Percentiles rank a stretch among this genome's conserved stretches.
Conservation (phyloP, 129 eudicot species). For the Flaveria linearis region DNA sequence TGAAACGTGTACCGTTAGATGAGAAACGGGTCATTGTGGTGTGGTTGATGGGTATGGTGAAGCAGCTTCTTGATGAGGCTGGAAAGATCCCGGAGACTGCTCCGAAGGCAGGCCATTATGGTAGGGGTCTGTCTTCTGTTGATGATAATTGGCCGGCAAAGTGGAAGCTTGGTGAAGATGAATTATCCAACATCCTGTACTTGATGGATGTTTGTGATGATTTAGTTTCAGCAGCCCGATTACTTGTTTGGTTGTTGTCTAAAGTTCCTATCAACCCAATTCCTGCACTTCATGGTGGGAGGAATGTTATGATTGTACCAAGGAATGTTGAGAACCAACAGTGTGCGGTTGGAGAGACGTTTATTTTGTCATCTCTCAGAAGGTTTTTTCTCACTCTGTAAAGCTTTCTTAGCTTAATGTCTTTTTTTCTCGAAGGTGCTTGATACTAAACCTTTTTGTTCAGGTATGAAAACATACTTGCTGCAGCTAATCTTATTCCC, state of each 20-base stretch:
- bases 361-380: conserved; percentile 70
- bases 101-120: conserved; percentile 53
- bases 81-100: conserved; percentile 51
- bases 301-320: conserved; percentile 60
- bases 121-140: conserved; percentile 51
- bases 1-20: conserved; percentile 62
- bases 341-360: conserved; percentile 73
- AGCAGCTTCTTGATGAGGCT: conserved; percentile 74
- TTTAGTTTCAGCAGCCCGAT: conserved; percentile 60
- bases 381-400: conserved; percentile 47
- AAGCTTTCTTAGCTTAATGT: not conserved
- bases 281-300: conserved; percentile 60
- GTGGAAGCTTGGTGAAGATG: conserved; percentile 97
- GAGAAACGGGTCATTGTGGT: conserved; percentile 66
- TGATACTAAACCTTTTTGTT: conserved; percentile 12
- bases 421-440: no score
- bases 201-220: conserved; percentile 80
- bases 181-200: conserved; percentile 65
- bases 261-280: conserved; percentile 53
- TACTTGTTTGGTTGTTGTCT: conserved; percentile 80
- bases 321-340: conserved; percentile 62
- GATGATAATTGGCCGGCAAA: conserved; percentile 53
- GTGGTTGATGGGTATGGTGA: conserved; percentile 69
- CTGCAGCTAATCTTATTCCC: conserved; percentile 90
- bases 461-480: conserved; percentile 90